Evolutionary conservation across 2,329 filamentous ascomycete species (phyloP).

Genomic region (Neonectria magnoliae): DNA sequence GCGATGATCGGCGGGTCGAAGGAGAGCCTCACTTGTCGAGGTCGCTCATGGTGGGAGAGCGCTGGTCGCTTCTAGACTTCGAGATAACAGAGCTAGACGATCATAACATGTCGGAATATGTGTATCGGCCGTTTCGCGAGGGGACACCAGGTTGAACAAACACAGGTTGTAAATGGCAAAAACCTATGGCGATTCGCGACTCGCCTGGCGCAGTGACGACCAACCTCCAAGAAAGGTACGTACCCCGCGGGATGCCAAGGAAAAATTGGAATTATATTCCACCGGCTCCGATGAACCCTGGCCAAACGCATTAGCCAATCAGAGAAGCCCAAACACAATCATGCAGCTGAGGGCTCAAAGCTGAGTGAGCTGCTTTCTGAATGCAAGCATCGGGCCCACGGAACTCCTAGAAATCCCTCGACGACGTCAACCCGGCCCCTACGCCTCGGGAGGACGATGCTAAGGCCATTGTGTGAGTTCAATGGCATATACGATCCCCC

Average conservation of each 20-base stretch:
- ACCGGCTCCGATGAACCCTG: slow-evolving; percentile 4
- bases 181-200: slow-evolving; percentile 30
- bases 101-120: slow-evolving; percentile 42
- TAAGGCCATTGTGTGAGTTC: slow-evolving; percentile 39
- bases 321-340: slow-evolving; percentile 27
- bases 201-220: slow-evolving; percentile 16
- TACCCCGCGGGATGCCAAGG: slow-evolving; percentile 17
- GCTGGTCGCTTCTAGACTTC: slow-evolving; percentile 33
- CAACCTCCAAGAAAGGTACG: slow-evolving; percentile 27
- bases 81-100: slow-evolving; percentile 13
- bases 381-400: slow-evolving; percentile 30
- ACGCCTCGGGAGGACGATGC: slow-evolving; percentile 38
- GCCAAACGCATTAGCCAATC: slow-evolving; percentile 35
- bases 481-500: slow-evolving; percentile 31
- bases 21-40: slow-evolving; percentile 78
- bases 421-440: slow-evolving; percentile 38
- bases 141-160: slow-evolving; percentile 10
- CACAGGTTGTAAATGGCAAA: slow-evolving; percentile 24
- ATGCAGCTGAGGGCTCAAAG: slow-evolving; percentile 26
- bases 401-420: slow-evolving; percentile 42
- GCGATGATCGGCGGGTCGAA: slow-evolving; percentile 9
- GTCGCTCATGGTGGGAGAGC: slow-evolving; percentile 77
- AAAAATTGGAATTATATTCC: slow-evolving; percentile 14
- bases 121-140: slow-evolving; percentile 7
- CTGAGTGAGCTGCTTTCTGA: slow-evolving; percentile 36